phyloP scores from a whole-genome alignment of 164 flowering plant genomes.

The Stephania yunnanensis region DNA sequence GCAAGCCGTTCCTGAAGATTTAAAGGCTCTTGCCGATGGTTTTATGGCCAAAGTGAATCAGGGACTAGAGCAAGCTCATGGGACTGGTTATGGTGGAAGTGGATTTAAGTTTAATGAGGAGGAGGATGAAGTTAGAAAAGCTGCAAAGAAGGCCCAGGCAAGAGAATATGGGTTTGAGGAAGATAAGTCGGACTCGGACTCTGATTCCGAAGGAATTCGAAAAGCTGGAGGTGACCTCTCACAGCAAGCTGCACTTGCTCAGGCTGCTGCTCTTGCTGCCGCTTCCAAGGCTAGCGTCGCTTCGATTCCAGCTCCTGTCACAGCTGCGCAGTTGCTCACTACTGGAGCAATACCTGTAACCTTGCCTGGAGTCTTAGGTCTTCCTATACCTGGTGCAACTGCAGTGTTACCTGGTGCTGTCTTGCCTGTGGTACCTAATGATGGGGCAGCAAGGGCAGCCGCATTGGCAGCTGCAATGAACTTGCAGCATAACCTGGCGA shows the following conservation, averaged over 20 bases:
- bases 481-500: slow-evolving; percentile 81
- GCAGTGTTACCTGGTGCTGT: slow-evolving; percentile 31
- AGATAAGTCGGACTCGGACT: slow-evolving; percentile 92
- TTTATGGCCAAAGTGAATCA: slow-evolving; percentile 87
- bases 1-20: slow-evolving; percentile 86
- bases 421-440: slow-evolving; percentile 30
- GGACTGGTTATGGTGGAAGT: slow-evolving; percentile 98
- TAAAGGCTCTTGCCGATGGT: slow-evolving; percentile 85
- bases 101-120: slow-evolving; percentile 94
- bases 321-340: slow-evolving; percentile 36
- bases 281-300: slow-evolving; percentile 43
- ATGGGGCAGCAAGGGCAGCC: slow-evolving; percentile 71
- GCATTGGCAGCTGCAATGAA: slow-evolving; percentile 85
- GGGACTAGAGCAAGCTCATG: slow-evolving; percentile 91
- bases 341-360: slow-evolving; percentile 45
- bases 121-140: slow-evolving; percentile 92
- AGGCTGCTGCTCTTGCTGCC: slow-evolving; percentile 66
- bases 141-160: slow-evolving; percentile 98
- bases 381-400: slow-evolving; percentile 30
- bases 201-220: slow-evolving; percentile 87
- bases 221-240: slow-evolving; percentile 78
- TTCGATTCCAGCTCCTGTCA: slow-evolving; percentile 31
- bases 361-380: slow-evolving; percentile 38
- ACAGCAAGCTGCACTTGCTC: slow-evolving; percentile 69
- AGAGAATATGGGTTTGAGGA: slow-evolving; percentile 95